Evolutionary conservation across 371 early-diverging fungal species (phyloP), one percentile per base, ranked within the genome.

Genomic region (Mortierella sp.): DNA sequence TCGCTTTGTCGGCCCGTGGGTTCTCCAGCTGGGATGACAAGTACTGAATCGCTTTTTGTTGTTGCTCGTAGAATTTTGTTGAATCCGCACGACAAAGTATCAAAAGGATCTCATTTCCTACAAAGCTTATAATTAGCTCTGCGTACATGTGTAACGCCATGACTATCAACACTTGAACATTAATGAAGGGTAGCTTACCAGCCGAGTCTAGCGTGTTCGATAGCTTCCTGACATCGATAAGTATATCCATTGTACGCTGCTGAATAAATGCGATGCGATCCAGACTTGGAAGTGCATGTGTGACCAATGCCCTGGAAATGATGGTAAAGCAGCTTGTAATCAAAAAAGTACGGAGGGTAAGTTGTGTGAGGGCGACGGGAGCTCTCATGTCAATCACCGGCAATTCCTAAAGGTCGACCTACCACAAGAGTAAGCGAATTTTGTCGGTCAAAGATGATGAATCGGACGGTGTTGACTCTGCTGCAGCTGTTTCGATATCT

Each of bases 31-130:
- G 74, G 4, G 26, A 13, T 18, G 57, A 6, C 26, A 73, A 60
- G 30, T 64, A 50, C 12, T 54, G 56, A 12, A 57, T 28, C 12
- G 74, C 64, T 21, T 56, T 55, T 7, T 61, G 64, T 27, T 73
- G 74, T 1, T 60, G 42, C 9, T 49, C 39, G 31, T 67, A 67
- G 31, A 63, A 62, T 1, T 42, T n/a, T 23, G 61, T 18, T 0
- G 52, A 5, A 24, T 61, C 49, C n/a, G 64, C 74, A 8, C 38
- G 49, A 16, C 74, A 64, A 21, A 73, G 54, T 1, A 60, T 60
- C 12, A 73, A 38, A 28, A 68, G 64, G 16, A 64, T 64, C 4
- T 64, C 74, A 34, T 53, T 64, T 12, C 57, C 74, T 73, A 34
- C 8, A 46, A 14, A 27, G 1, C 26, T 52, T 9, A 21, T 38